Evolutionary conservation across 2,329 filamentous ascomycete genomes (phyloP).

Genomic region (Aspergillus thermomutatus): DNA sequence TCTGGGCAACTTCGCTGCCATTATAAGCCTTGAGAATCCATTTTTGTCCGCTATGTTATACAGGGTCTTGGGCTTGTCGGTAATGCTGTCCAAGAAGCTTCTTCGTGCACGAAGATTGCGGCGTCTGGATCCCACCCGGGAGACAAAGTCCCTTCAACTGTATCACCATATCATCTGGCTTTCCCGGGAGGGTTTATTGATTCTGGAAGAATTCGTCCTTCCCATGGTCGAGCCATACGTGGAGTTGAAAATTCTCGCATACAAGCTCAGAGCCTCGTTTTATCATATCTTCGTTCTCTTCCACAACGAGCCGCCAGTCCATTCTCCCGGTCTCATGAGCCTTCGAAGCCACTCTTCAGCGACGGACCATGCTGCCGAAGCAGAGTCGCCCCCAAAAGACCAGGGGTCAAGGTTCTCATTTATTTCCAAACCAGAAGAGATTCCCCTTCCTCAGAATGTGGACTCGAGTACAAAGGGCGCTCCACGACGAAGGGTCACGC

Average conservation of each 20-base stretch:
- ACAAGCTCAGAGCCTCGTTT: slow-evolving; percentile 90
- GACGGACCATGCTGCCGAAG: slow-evolving; percentile 27
- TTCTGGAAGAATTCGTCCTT: slow-evolving; percentile 81
- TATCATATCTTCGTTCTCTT: slow-evolving; percentile 97
- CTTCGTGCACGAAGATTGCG: slow-evolving; percentile 79
- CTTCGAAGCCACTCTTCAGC: slow-evolving; percentile 27
- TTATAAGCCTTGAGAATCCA: slow-evolving; percentile 72
- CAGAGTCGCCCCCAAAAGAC: slow-evolving; percentile 16
- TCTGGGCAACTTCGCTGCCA: slow-evolving; percentile 80
- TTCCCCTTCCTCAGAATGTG: slow-evolving; percentile 7
- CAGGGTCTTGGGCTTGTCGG: slow-evolving; percentile 85
- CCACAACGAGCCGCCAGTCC: slow-evolving; percentile 81
- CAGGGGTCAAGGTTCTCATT: slow-evolving; percentile 17
- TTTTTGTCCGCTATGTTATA: slow-evolving; percentile 74
- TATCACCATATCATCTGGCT: slow-evolving; percentile 95
- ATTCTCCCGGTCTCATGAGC: slow-evolving; percentile 53
- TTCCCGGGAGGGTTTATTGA: slow-evolving; percentile 81
- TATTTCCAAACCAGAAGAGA: slow-evolving; percentile 12
- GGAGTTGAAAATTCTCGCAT: slow-evolving; percentile 84
- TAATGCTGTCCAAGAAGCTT: slow-evolving; percentile 80
- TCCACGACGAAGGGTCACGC: slow-evolving; percentile 8
- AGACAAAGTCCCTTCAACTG: slow-evolving; percentile 75
- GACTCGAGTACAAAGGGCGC: not conserved
- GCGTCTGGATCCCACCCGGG: slow-evolving; percentile 72
- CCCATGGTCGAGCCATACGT: slow-evolving; percentile 75